These are phyloP conservation scores for Tuber indicum DNA, from an alignment of 495 filamentous ascomycete species.

Conservation along the genomic window DNA sequence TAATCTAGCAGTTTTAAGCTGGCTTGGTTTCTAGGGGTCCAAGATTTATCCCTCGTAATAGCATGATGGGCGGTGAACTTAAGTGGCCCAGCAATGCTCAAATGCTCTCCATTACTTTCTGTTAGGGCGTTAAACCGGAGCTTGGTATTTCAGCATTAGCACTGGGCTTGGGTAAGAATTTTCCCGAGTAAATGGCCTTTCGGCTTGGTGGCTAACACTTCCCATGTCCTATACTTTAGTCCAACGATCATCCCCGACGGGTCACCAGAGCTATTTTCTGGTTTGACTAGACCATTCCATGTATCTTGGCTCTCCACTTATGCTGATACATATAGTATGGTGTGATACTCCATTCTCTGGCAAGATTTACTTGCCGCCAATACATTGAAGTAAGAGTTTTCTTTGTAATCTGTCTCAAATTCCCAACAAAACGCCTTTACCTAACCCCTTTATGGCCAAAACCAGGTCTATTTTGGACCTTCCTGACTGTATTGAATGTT, in stretches of 20 bases:
- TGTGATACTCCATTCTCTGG: background rate
- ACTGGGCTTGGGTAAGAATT: background rate
- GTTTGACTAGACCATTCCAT: background rate
- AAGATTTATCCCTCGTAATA: background rate
- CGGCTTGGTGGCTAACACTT: background rate
- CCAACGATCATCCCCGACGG: background rate
- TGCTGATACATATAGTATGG: background rate
- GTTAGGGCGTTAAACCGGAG: background rate
- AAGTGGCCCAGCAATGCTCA: background rate
- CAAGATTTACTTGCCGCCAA: background rate
- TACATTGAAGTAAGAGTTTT: background rate
- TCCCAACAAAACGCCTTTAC: background rate
- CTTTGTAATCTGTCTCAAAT: background rate
- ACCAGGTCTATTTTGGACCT: background rate
- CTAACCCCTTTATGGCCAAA: background rate
- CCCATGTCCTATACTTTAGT: background rate
- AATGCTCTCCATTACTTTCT: background rate
- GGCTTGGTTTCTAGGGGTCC: background rate
- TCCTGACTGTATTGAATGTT: background rate
- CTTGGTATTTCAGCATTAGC: background rate
- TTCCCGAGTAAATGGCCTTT: background rate
- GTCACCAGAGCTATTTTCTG: background rate
- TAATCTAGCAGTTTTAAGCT: background rate
- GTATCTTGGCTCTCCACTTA: background rate
- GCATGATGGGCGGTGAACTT: background rate